Conservation (phyloP, 176 grass and related monocot genomes). For the Eremochloa ophiuroides region DNA sequence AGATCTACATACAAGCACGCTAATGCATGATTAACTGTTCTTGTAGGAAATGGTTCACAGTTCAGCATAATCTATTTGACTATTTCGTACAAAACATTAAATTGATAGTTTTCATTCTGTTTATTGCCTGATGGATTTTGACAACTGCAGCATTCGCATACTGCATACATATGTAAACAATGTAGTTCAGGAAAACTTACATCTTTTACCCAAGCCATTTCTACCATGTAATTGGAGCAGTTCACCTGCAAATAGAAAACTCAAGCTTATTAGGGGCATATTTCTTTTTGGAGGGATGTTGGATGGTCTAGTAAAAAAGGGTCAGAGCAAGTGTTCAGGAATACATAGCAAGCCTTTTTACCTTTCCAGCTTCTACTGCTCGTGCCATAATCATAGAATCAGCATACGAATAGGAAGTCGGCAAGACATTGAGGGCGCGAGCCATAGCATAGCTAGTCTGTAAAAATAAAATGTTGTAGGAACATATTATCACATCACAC, state of each 20-base stretch:
- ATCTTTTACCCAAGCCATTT: conserved; percentile 89
- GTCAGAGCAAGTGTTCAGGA: not conserved
- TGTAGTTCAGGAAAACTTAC: conserved; percentile 50
- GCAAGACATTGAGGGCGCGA: conserved; percentile 68
- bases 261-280: conserved; percentile 29
- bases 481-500: not conserved
- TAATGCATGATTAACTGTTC: not conserved
- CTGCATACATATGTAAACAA: not conserved
- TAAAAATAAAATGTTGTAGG: conserved; percentile 2
- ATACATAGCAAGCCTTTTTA: conserved; percentile 22
- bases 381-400: conserved; percentile 75
- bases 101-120: not conserved
- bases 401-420: conserved; percentile 73
- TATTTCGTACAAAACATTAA: not conserved
- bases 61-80: not conserved
- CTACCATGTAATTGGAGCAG: conserved; percentile 83
- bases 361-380: conserved; percentile 74
- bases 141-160: not conserved
- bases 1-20: not conserved
- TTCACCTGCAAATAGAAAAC: conserved; percentile 43
- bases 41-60: not conserved
- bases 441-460: conserved; percentile 86
- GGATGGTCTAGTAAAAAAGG: not conserved
- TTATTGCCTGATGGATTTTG: not conserved
- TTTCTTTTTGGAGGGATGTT: conserved; percentile 1